A percentile compares a stretch with the other conserved stretches of the same genome.
Conservation (phyloP, 2,329 filamentous ascomycete species). For the Neofusicoccum sp. region DNA sequence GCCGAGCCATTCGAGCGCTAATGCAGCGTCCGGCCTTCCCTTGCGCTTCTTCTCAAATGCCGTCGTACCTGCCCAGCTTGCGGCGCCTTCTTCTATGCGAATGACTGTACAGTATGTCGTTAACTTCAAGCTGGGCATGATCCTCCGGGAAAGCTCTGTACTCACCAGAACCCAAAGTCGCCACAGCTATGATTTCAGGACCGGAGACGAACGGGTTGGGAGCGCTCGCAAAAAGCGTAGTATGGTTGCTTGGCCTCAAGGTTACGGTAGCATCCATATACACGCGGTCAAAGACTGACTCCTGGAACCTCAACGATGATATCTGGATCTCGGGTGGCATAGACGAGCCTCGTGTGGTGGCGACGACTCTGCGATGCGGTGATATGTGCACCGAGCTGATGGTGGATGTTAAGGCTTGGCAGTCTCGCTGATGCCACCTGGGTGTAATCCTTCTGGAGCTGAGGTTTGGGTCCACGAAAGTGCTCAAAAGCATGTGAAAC, state of each 20-base stretch:
- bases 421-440: conserved; percentile 2
- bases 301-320: background rate
- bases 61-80: background rate
- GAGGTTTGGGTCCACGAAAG: conserved; percentile 10
- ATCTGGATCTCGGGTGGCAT: conserved; percentile 2
- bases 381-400: conserved; percentile 11
- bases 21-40: background rate
- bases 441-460: conserved; percentile 1
- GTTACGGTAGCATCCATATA: conserved; percentile 6
- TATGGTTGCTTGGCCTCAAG: background rate
- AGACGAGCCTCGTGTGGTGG: conserved; percentile 2
- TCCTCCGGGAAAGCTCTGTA: background rate
- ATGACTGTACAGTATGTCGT: background rate
- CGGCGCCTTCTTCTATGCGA: background rate
- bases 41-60: background rate
- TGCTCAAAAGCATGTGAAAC: conserved; percentile 1
- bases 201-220: background rate
- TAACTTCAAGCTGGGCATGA: background rate
- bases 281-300: background rate
- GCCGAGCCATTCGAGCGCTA: conserved; percentile 4
- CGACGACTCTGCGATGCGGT: background rate
- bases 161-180: conserved; percentile 4
- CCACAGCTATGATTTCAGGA: conserved; percentile 7
- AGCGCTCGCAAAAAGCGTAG: background rate
- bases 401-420: background rate